These are phyloP conservation scores for Scedosporium minutisporum DNA, from an alignment of 2,329 filamentous ascomycete genomes.

Conservation along the genomic window DNA sequence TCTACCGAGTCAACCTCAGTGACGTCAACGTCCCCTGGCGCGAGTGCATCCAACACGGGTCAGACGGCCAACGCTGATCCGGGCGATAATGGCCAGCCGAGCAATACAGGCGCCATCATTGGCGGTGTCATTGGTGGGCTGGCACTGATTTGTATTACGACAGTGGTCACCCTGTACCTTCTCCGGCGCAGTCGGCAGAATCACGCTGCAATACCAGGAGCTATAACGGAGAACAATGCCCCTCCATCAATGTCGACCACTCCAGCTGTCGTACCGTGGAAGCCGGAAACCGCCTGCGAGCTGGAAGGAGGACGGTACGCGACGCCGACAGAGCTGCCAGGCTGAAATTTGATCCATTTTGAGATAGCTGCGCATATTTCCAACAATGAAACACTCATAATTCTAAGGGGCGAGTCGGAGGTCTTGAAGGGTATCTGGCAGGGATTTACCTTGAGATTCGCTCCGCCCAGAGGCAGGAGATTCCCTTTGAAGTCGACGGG, in stretches of 20 bases:
- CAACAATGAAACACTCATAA: no score
- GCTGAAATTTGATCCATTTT: not conserved
- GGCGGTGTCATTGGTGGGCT: conserved; percentile 24
- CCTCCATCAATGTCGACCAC: not conserved
- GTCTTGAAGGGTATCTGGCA: no score
- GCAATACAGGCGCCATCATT: conserved; percentile 21
- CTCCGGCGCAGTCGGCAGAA: conserved; percentile 8
- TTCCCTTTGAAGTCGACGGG: no score
- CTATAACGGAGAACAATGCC: not conserved
- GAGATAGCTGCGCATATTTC: no score
- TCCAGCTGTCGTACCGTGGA: not conserved
- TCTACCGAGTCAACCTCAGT: conserved; percentile 1
- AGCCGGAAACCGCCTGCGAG: not conserved
- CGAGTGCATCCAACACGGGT: no score
- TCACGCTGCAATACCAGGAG: not conserved
- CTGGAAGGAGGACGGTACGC: not conserved
- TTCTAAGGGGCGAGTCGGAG: no score
- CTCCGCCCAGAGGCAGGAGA: no score
- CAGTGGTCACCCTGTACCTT: conserved; percentile 12
- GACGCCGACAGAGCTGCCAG: not conserved
- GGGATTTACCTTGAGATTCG: no score
- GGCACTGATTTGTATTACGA: conserved; percentile 21
- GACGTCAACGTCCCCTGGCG: no score
- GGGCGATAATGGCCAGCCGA: conserved; percentile 6
- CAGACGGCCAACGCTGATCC: no score